Evolutionary conservation across 495 filamentous ascomycete genomes (phyloP), one percentile per base, ranked within the genome.

Genomic region (Parmelia sp.): DNA sequence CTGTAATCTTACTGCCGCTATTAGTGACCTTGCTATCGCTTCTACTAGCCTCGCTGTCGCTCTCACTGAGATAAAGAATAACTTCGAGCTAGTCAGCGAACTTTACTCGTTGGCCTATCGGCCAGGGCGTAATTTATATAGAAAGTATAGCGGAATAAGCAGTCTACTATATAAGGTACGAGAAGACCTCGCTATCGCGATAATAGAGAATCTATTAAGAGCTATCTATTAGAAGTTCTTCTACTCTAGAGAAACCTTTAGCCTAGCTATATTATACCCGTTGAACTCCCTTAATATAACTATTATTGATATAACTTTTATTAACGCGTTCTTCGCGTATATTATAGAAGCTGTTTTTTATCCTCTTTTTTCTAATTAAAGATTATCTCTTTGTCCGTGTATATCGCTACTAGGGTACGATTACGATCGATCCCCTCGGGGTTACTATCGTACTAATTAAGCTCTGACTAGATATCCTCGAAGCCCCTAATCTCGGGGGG

Each of bases 381-480:
- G n/a, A n/a, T n/a, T n/a, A n/a, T n/a, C n/a, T n/a, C n/a, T n/a
- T n/a, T n/a, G n/a, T n/a, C n/a, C n/a, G n/a, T n/a, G n/a, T n/a
- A n/a, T n/a, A n/a, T n/a, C n/a, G n/a, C n/a, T n/a, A n/a, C n/a
- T n/a, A n/a, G 51, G 25, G 25, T 56, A 27, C 51, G 51, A 21
- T 56, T 15, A 15, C 51, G 51, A 33, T 56, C 51, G 19, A 56
- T 35, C 25, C 27, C 51, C 51, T 56, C 51, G 51, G 51, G 51
- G 27, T 56, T 56, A 27, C 27, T 56, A 9, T 12, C 51, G 10
- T 56, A 56, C 27, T 27, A 56, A 56, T 56, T 27, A 1, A 33
- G 51, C 27, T 56, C 51, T 15, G 31, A 9, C 27, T 56, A 12
- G 8, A 27, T 56, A 21, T 56, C 51, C 51, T 56, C 51, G 10